Evolutionary conservation across 2,329 filamentous ascomycete species (phyloP), one percentile per base, ranked within the genome.

Genomic region (Exophiala calicioides): DNA sequence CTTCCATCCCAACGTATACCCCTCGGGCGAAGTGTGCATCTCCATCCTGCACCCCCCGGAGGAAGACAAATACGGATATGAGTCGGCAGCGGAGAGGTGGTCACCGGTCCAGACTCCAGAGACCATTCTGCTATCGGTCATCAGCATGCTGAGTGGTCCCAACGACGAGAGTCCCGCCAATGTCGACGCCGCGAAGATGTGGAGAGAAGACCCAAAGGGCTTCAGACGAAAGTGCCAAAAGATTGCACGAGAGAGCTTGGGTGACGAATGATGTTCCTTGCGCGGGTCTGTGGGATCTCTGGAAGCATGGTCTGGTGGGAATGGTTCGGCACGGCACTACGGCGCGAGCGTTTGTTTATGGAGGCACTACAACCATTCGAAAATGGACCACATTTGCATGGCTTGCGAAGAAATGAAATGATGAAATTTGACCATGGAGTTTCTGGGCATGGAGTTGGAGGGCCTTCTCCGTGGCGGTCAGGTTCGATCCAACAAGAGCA

Each of bases 81-180:
- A 98, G 69, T 80, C 80, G 19, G 90, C 90, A 12, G 78, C 82
- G 21, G 93, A 98, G 76, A 82, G 93, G 51, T 98, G 93, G 93
- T 87, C 81, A 49, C 93, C 93, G 20, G 91, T 97, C 2, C 93
- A 97, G 69, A 90, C 86, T 9, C 90, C 91, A 42, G 91, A 96
- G 76, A 95, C 90, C 16, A 97, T 98, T 53, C 73, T 98, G 36
- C 71, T 98, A 23, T 90, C 84, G 61, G 90, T 95, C 24, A 94
- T 98, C 65, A 93, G 87, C 66, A 84, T 98, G 74, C 82, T 98
- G 56, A 84, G 88, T 55, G 86, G 86, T 62, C 93, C 93, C 37
- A 98, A 98, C 66, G 89, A 95, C 63, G 93, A 97, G 76, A 91
- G 86, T 60, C 89, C 93, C 0, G 93, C 93, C 38, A 97, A 98